Evolutionary conservation across 768 basidiomycete genomes (phyloP).

Genomic region (Lentinula lateritia): DNA sequence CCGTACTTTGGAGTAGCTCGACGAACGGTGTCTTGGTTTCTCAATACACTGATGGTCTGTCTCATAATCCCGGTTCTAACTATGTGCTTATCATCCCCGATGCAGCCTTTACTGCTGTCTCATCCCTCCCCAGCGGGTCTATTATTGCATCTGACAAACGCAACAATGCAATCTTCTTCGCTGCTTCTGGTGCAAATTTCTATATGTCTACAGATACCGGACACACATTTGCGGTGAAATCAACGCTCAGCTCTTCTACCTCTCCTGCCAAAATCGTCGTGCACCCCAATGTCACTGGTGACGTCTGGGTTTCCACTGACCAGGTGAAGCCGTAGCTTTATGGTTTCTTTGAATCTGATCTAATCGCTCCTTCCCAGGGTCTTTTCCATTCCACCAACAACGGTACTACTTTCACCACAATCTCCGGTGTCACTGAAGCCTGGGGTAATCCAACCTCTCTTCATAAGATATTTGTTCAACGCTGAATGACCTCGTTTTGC

Average conservation of each 20-base stretch:
- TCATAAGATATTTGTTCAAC: background rate
- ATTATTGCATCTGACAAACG: constrained; percentile 61
- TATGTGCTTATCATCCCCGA: background rate
- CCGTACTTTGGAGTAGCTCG: constrained; percentile 52
- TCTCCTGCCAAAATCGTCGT: constrained; percentile 48
- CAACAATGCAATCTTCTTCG: constrained; percentile 54
- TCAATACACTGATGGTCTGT: constrained; percentile 29
- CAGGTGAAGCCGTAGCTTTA: constrained; percentile 8
- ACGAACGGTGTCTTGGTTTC: constrained; percentile 48
- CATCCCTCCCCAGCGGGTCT: constrained; percentile 45
- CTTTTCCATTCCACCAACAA: constrained; percentile 32
- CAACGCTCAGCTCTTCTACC: constrained; percentile 42
- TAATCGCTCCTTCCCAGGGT: constrained; percentile 12
- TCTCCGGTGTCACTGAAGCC: constrained; percentile 26
- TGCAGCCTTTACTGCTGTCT: constrained; percentile 39
- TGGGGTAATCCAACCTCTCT: constrained; percentile 16
- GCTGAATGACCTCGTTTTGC: background rate
- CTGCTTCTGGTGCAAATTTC: constrained; percentile 47
- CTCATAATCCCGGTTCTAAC: background rate
- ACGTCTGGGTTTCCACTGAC: constrained; percentile 62
- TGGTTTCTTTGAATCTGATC: background rate
- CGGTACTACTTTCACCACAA: constrained; percentile 26
- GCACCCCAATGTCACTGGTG: constrained; percentile 47
- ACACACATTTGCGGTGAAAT: constrained; percentile 40
- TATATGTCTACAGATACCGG: constrained; percentile 58